Evolutionary conservation across 306 rosid species (phyloP).

Genomic region (Potentilla sterilis): DNA sequence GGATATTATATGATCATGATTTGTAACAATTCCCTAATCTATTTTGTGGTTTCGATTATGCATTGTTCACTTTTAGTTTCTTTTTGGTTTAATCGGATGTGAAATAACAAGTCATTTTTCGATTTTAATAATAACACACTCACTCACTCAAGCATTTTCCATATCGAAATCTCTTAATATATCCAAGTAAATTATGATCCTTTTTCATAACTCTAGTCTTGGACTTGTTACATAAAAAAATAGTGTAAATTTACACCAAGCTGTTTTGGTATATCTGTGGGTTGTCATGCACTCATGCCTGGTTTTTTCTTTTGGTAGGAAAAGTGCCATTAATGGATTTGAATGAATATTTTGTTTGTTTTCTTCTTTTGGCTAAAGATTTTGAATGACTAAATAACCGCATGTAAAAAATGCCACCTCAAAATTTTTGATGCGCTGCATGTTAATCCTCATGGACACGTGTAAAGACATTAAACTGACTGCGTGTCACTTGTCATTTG

Average conservation of each 20-base stretch:
- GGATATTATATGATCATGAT: neutral
- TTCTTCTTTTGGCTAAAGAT: too few relatives aligned
- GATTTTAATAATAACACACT: too few relatives aligned
- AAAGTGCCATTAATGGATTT: neutral
- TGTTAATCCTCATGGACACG: neutral
- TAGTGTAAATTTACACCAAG: neutral
- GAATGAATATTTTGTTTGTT: too few relatives aligned
- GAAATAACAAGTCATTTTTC: too few relatives aligned
- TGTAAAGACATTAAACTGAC: neutral
- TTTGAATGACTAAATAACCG: neutral
- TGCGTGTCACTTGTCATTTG: neutral
- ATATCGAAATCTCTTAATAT: too few relatives aligned
- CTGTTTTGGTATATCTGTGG: neutral
- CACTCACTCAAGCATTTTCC: too few relatives aligned
- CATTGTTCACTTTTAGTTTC: too few relatives aligned
- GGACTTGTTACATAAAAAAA: too few relatives aligned
- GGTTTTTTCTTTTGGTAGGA: neutral
- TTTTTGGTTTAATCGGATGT: too few relatives aligned
- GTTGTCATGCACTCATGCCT: neutral
- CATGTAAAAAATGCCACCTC: neutral
- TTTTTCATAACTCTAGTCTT: too few relatives aligned
- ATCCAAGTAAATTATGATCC: too few relatives aligned
- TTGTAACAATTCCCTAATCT: neutral
- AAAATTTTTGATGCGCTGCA: neutral
- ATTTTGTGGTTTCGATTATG: too few relatives aligned